Conservation (phyloP, 352 stramenopile genomes). For the Plasmopara halstedii region DNA sequence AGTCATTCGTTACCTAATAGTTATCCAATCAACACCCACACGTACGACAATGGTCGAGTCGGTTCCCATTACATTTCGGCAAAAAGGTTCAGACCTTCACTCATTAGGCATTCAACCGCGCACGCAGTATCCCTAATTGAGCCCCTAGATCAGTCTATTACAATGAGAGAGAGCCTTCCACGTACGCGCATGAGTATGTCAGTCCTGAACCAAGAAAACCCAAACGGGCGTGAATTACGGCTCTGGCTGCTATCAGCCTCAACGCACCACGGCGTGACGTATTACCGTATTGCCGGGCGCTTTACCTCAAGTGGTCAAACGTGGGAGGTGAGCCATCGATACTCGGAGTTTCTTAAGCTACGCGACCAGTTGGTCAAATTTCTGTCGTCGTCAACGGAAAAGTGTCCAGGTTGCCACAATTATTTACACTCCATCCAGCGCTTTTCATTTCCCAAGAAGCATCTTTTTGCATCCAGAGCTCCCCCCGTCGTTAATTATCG, state of each 20-base stretch:
- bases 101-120: conserved; percentile 11
- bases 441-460: conserved; percentile 85
- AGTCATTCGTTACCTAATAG: neutral
- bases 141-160: neutral
- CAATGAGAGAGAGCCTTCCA: conserved; percentile 31
- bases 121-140: neutral
- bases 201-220: conserved; percentile 37
- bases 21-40: neutral
- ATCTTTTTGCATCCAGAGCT: conserved; percentile 70
- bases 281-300: conserved; percentile 61
- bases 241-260: conserved; percentile 62
- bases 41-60: conserved; percentile 3
- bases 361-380: conserved; percentile 75
- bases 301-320: conserved; percentile 58
- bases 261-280: conserved; percentile 45
- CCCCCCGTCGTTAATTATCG: conserved; percentile 80
- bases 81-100: conserved; percentile 5
- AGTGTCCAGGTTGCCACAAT: conserved; percentile 72
- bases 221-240: conserved; percentile 39
- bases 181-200: conserved; percentile 47
- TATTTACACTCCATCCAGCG: conserved; percentile 68
- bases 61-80: conserved; percentile 9
- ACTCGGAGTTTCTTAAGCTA: conserved; percentile 80
- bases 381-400: conserved; percentile 53
- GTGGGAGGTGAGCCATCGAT: conserved; percentile 76